Percentiles rank a stretch among this genome's conserved stretches.
phyloP scores from a whole-genome alignment of 805 yeast genomes.

The Candida sanyiensis region DNA sequence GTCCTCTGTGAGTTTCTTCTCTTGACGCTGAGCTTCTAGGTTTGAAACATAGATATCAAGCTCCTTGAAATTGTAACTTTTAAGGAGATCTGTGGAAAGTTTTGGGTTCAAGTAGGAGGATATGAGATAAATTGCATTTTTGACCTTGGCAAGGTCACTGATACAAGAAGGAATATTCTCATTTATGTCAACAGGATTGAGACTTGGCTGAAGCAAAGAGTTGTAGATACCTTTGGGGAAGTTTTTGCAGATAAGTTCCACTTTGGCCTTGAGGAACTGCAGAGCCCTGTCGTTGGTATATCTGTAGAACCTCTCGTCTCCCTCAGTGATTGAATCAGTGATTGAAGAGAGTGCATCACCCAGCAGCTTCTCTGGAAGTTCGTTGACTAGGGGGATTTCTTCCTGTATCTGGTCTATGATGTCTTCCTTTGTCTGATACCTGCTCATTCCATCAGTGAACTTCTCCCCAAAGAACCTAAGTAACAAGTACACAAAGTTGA shows the following conservation, averaged over 20 bases:
- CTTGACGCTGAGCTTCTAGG: constrained; percentile 18
- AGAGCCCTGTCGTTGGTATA: constrained; percentile 36
- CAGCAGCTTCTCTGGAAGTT: constrained; percentile 15
- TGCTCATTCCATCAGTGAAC: constrained; percentile 19
- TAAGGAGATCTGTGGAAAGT: constrained; percentile 21
- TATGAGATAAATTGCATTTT: constrained; percentile 42
- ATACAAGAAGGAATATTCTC: constrained; percentile 32
- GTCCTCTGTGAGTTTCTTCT: constrained; percentile 28
- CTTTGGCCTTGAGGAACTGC: constrained; percentile 34
- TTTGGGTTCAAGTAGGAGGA: constrained; percentile 36
- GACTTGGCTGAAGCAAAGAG: constrained; percentile 22
- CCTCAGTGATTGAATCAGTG: constrained; percentile 37
- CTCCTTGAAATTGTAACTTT: constrained; percentile 28
- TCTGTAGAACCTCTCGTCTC: constrained; percentile 41
- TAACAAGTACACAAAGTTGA: constrained; percentile 36
- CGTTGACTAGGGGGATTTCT: constrained; percentile 8
- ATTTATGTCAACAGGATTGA: constrained; percentile 26
- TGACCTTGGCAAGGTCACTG: constrained; percentile 31
- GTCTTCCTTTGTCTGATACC: constrained; percentile 37
- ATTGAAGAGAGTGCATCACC: constrained; percentile 26
- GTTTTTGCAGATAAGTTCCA: constrained; percentile 28
- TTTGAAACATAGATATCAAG: constrained; percentile 27
- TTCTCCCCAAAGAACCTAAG: constrained; percentile 30
- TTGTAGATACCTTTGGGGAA: constrained; percentile 35
- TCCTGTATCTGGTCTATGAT: constrained; percentile 33